Evolutionary conservation across 139 green algal genomes (phyloP).

Genomic region (Asterochloris sp.): DNA sequence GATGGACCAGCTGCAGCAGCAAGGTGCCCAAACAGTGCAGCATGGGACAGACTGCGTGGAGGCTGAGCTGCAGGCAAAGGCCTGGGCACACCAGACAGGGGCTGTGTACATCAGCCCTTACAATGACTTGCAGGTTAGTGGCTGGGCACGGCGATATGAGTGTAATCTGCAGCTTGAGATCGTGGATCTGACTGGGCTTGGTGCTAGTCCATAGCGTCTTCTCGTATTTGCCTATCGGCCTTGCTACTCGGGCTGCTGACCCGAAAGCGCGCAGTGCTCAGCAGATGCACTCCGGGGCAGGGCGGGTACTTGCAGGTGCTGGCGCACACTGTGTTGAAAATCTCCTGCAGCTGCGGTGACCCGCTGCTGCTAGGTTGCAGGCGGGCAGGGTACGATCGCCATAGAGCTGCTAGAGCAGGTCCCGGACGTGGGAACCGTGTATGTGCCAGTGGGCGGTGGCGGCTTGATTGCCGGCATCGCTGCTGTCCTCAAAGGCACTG

Average conservation of each 20-base stretch:
- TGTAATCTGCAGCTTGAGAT: neutral
- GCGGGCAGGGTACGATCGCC: conserved; percentile 53
- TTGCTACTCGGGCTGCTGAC: neutral
- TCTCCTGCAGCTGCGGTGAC: neutral
- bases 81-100: conserved; percentile 22
- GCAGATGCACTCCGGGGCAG: no score
- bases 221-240: neutral
- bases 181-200: no score
- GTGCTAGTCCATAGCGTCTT: neutral
- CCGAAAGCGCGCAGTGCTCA: neutral
- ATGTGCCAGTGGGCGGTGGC: conserved; percentile 67
- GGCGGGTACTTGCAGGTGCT: no score
- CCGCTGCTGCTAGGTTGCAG: conserved; percentile 25
- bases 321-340: neutral
- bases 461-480: conserved; percentile 43
- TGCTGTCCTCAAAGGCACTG: neutral
- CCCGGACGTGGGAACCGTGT: conserved; percentile 36
- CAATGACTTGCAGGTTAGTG: conserved; percentile 47
- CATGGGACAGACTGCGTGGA: conserved; percentile 44
- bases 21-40: conserved; percentile 25
- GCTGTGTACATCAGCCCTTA: conserved; percentile 51
- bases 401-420: conserved; percentile 46
- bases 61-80: conserved; percentile 37
- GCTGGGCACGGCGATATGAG: neutral
- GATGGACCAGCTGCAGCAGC: conserved; percentile 32